These are phyloP conservation scores for Panaeolus papilionaceus DNA, from an alignment of 768 basidiomycete genomes.

Conservation along the genomic window DNA sequence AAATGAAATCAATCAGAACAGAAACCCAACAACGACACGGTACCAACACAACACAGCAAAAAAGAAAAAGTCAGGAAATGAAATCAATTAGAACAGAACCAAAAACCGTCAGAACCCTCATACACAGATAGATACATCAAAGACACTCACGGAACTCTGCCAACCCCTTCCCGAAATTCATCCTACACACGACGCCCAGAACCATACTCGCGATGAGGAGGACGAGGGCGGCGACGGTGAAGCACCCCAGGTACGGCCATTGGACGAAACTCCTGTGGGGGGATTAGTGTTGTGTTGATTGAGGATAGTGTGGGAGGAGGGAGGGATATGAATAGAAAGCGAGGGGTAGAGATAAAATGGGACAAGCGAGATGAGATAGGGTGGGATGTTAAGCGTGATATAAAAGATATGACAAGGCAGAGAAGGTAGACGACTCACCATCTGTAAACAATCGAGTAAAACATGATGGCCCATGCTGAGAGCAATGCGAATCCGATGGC, in stretches of 20 bases:
- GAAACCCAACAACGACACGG: too few relatives aligned
- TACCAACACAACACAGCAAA: too few relatives aligned
- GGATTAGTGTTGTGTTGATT: background rate
- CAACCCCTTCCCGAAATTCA: constrained; percentile 61
- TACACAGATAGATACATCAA: background rate
- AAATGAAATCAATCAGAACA: too few relatives aligned
- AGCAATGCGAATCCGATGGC: constrained; percentile 44
- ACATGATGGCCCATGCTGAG: constrained; percentile 49
- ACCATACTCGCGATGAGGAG: constrained; percentile 47
- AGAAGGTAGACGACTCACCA: constrained; percentile 36
- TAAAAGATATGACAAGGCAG: background rate
- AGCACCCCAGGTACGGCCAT: constrained; percentile 56
- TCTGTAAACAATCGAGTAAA: constrained; percentile 51
- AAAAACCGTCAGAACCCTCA: too few relatives aligned
- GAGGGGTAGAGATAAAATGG: background rate
- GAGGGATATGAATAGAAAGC: too few relatives aligned
- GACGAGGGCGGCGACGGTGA: constrained; percentile 49
- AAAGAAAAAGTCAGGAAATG: too few relatives aligned
- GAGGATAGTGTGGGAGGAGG: background rate
- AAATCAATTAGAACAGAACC: background rate
- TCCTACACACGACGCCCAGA: constrained; percentile 52
- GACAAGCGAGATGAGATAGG: too few relatives aligned
- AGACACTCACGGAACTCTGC: constrained; percentile 53
- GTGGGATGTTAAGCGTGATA: background rate
- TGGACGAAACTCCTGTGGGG: constrained; percentile 5